Evolutionary conservation across 495 filamentous ascomycete species (phyloP).

Genomic region (Bathelium albidoporum): DNA sequence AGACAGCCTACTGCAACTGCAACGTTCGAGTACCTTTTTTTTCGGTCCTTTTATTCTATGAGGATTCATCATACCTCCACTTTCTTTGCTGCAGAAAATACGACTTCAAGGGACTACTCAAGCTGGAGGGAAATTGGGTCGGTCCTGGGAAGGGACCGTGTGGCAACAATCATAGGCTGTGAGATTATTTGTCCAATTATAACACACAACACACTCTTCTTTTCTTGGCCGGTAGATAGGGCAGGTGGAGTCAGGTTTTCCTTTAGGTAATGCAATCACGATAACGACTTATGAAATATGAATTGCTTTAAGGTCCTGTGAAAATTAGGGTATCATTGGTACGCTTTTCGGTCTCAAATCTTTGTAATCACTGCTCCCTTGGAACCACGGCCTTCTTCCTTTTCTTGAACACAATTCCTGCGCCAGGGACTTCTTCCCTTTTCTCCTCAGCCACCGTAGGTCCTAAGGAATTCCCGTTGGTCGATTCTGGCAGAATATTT

Average conservation of each 20-base stretch:
- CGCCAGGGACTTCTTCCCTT: conserved; percentile 19
- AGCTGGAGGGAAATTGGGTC: background rate
- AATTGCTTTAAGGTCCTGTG: background rate
- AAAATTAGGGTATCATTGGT: background rate
- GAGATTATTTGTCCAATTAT: background rate
- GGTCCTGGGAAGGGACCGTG: background rate
- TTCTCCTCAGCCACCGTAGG: conserved; percentile 27
- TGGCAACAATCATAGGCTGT: background rate
- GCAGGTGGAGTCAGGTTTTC: background rate
- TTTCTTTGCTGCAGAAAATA: background rate
- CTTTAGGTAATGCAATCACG: conserved; percentile 1
- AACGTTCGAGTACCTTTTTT: background rate
- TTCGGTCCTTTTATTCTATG: too few species aligned
- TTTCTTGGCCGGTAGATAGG: background rate
- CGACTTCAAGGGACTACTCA: background rate
- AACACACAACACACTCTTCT: background rate
- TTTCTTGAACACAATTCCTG: conserved; percentile 74
- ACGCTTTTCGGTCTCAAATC: background rate
- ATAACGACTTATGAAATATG: background rate
- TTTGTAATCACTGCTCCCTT: background rate
- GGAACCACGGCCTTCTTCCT: conserved; percentile 42
- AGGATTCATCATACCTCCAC: background rate
- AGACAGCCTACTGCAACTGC: background rate
- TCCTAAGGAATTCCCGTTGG: conserved; percentile 10
- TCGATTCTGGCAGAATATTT: background rate